Base-by-base conservation (phyloP, 192 early-diverging fungal species). In the Phlyctochytrium arcticum region DNA sequence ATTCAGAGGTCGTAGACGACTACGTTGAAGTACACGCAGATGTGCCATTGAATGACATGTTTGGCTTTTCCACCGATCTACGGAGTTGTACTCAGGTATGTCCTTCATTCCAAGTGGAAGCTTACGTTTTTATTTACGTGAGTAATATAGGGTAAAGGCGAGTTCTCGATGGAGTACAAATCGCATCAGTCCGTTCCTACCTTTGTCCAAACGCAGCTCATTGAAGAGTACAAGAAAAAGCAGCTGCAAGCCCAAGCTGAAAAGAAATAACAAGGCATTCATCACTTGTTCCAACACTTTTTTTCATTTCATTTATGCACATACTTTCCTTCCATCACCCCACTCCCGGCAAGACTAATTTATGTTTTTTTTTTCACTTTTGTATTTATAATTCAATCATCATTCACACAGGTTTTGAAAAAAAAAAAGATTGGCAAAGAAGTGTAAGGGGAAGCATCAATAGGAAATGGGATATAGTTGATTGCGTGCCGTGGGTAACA, bases 91-190 rank as follows among this genome's bases (percentile, higher is more conserved):
- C 93, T 19, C 77, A 79, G 68, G 70, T 68, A 67, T 32, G 17
- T 35, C 1, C 0, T 30, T 34, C 6, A 48, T 32, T 30, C 32
- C 37, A 1, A 17, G 26, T 48, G 12, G 19, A 15, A 21, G 2
- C 10, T 21, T 33, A 0, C 59, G 30, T 21, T 42, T 49, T 33
- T 34, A 19, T 19, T 10, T 65, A 19, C 62, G 5, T 24, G 3
- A 4, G 26, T 5, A 47, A 42, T 21, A 53, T 88, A 95, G 77
- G 95, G 96, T 54, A 98, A 96, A 85, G 96, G 96, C 32, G 96
- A 98, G 82, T 98, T 95, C 76, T 83, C 88, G 29, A 98, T 98
- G 96, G 93, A 93, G 78, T 96, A 96, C 81, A 89, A 93, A 79
- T 73, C 81, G 37, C 94, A 96, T 74, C 75, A 81, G 37, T 82